Percentiles rank a stretch among this genome's conserved stretches.
phyloP scores from a whole-genome alignment of 2,329 filamentous ascomycete genomes.

The Sordariomycetes sp. region DNA sequence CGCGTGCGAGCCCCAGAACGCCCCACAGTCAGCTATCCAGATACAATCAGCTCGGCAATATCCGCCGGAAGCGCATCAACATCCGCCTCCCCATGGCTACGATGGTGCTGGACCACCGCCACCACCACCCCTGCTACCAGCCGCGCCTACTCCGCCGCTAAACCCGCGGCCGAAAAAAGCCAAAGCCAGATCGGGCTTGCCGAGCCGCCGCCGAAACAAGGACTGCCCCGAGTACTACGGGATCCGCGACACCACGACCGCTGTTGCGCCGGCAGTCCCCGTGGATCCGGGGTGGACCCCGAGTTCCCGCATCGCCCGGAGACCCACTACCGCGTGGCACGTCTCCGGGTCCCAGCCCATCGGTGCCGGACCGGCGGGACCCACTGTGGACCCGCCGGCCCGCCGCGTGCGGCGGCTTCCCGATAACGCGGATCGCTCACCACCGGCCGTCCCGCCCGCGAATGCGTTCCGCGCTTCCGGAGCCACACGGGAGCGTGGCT shows the following conservation, averaged over 20 bases:
- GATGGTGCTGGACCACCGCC: not conserved
- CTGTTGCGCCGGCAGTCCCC: not conserved
- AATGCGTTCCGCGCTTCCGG: not conserved
- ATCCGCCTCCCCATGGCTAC: not conserved
- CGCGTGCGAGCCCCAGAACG: not conserved
- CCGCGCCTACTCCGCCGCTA: not conserved
- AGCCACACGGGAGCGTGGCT: not conserved
- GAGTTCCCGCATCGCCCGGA: not conserved
- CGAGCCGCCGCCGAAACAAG: not conserved
- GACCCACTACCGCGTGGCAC: conserved; percentile 1
- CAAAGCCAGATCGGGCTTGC: not conserved
- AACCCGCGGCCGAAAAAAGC: not conserved
- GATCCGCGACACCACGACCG: not conserved
- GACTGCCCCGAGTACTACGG: conserved; percentile 2
- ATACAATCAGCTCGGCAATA: not conserved
- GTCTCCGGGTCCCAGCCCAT: not conserved
- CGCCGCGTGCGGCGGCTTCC: not conserved
- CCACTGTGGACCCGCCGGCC: not conserved
- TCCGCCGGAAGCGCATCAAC: not conserved
- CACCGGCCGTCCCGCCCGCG: not conserved
- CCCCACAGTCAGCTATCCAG: not conserved
- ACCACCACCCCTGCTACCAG: not conserved
- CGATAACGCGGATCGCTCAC: not conserved
- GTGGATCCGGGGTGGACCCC: not conserved
- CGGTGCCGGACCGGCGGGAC: not conserved